These are phyloP conservation scores for Voacanga thouarsii DNA, from an alignment of 257 asterid genomes.

Conservation along the genomic window DNA sequence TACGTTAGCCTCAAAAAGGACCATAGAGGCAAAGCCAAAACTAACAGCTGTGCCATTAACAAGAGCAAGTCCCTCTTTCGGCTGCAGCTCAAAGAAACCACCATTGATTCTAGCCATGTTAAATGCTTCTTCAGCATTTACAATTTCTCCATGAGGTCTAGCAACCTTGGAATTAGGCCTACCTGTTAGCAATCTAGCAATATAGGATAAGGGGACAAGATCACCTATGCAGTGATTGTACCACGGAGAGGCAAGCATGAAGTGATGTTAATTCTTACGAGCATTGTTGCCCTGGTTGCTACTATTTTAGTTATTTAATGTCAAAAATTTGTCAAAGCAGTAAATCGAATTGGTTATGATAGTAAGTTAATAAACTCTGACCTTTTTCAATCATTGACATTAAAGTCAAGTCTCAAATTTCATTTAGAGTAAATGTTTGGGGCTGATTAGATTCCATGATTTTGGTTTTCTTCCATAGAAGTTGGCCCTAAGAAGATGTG, in stretches of 20 bases:
- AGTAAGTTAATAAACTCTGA: too few species aligned
- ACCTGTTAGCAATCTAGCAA: constrained; percentile 47
- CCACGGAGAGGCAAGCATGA: constrained; percentile 56
- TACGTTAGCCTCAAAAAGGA: constrained; percentile 41
- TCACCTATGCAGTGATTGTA: constrained; percentile 51
- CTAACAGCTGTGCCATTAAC: constrained; percentile 55
- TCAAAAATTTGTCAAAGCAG: too few species aligned
- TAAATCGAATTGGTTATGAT: too few species aligned
- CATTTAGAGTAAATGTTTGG: too few species aligned
- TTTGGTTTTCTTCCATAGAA: too few species aligned
- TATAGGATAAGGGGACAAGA: constrained; percentile 48
- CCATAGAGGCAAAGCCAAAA: constrained; percentile 53
- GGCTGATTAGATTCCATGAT: too few species aligned
- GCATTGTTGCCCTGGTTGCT: too few species aligned
- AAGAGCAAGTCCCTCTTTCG: constrained; percentile 51
- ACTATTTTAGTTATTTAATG: too few species aligned
- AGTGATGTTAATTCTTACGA: too few species aligned
- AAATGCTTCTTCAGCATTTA: constrained; percentile 44
- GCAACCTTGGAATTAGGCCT: constrained; percentile 48
- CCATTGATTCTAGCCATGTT: constrained; percentile 27
- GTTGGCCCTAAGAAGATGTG: too few species aligned
- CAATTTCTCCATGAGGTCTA: constrained; percentile 41
- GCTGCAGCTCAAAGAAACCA: constrained; percentile 48
- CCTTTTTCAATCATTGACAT: too few species aligned
- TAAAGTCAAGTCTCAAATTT: too few species aligned